Conservation (phyloP, 768 basidiomycete genomes). For the Boletus reticuloceps region DNA sequence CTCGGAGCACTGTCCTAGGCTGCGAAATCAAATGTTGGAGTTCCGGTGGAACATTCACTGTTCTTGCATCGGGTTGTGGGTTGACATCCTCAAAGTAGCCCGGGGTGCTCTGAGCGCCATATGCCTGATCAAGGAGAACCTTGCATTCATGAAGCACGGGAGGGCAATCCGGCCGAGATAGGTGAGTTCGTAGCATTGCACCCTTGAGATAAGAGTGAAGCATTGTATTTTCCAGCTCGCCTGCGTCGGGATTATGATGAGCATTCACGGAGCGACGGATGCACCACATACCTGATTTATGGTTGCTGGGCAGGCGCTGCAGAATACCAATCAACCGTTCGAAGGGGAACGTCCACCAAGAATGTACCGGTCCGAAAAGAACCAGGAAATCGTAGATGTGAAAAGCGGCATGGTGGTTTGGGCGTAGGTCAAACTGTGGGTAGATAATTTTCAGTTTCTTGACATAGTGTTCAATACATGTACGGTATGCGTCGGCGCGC, state of each 20-base stretch:
- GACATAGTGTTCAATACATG: conserved; percentile 21
- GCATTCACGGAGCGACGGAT: too few species aligned
- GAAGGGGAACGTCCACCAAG: conserved; percentile 28
- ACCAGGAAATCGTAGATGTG: conserved; percentile 33
- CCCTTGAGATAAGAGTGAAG: conserved; percentile 13
- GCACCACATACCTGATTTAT: conserved; percentile 38
- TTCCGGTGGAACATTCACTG: too few species aligned
- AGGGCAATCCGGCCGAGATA: conserved; percentile 17
- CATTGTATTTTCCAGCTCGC: conserved; percentile 11
- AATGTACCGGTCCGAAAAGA: conserved; percentile 38
- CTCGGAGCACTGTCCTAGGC: too few species aligned
- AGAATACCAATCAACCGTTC: conserved; percentile 23
- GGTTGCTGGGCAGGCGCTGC: conserved; percentile 21
- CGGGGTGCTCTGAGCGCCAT: not conserved
- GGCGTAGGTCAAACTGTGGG: conserved; percentile 9
- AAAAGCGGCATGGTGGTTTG: conserved; percentile 33
- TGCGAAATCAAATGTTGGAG: too few species aligned
- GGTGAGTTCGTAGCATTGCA: conserved; percentile 12
- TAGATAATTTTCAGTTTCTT: conserved; percentile 17
- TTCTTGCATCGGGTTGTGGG: too few species aligned
- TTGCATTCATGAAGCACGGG: conserved; percentile 15
- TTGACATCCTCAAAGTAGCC: too few species aligned
- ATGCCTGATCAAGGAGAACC: conserved; percentile 16
- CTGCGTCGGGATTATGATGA: not conserved
- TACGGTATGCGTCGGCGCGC: conserved; percentile 10